phyloP scores from a whole-genome alignment of 164 flowering plant species.

The Vitis cinerea region DNA sequence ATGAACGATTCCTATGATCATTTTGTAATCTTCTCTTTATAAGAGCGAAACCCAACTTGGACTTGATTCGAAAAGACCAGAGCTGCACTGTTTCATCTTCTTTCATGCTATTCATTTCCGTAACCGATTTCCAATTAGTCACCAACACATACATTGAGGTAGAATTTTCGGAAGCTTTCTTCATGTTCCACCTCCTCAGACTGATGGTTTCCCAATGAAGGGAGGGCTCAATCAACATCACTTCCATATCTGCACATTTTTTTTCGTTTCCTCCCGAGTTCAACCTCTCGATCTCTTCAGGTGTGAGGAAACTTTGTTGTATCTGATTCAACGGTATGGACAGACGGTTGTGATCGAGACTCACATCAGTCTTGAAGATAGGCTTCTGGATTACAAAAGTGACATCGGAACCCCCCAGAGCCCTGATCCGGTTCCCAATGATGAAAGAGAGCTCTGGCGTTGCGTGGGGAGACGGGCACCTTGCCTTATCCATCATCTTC shows the following conservation, averaged over 20 bases:
- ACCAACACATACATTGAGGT: not conserved
- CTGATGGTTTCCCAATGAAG: not conserved
- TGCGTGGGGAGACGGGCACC: too few relatives aligned
- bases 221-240: not conserved
- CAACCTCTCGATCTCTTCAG: too few relatives aligned
- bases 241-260: not conserved
- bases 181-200: not conserved
- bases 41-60: not conserved
- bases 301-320: too few relatives aligned
- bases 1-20: too few relatives aligned
- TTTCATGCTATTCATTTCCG: too few relatives aligned
- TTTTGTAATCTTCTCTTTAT: not conserved
- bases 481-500: too few relatives aligned
- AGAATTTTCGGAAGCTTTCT: not conserved
- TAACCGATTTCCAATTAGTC: not conserved
- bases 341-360: not conserved
- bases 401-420: too few relatives aligned
- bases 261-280: too few relatives aligned
- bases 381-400: too few relatives aligned
- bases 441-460: too few relatives aligned
- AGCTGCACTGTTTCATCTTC: not conserved
- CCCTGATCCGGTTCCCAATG: too few relatives aligned
- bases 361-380: not conserved
- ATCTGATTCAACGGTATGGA: not conserved
- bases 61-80: not conserved